Base-by-base conservation (phyloP, 805 yeast species). In the Lipomyces chichibuensis region DNA sequence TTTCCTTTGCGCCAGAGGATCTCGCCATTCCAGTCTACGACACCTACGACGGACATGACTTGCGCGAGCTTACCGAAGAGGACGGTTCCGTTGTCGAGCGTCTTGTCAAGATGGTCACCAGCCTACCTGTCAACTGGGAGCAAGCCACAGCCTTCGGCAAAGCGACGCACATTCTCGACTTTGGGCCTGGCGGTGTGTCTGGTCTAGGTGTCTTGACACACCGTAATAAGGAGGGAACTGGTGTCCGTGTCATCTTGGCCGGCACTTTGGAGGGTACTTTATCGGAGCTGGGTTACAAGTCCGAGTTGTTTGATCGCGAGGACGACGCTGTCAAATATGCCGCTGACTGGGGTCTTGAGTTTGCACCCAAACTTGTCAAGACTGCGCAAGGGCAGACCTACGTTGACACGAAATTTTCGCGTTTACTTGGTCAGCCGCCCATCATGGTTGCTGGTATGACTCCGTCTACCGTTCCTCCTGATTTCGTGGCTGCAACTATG, bases 361-460 rank as follows among this genome's bases (percentile, higher is more conserved):
- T 82, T 81, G 87, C 88, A 76, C 99, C 99, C 70, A 90, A 85
- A 75, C 87, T 95, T 76, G 87, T 86, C 71, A 90, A 90, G 80
- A 91, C 91, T 70, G 76, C 79, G 23, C 81, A 81, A 66, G 82
- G 83, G 62, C 88, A 91, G 78, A 82, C 89, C 59, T 92, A 81
- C 76, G 97, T 95, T 66, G 96, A 93, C 79, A 95, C 99, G 74
- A 93, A 92, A 81, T 92, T 94, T 81, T 91, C 97, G 62, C 85
- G 93, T 78, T 84, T 95, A 74, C 81, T 95, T 71, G 97, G 98
- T 70, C 90, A 92, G 80, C 93, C 99, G 70, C 99, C 99, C 68
- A 82, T 95, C 73, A 89, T 96, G 89, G 95, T 95, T 73, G 97
- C 99, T 51, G 99, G 99, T 83, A 95, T 95, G 99, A 95, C 99